These are phyloP conservation scores for Boletus coccyginus DNA, from an alignment of 768 basidiomycete genomes.

Conservation along the genomic window DNA sequence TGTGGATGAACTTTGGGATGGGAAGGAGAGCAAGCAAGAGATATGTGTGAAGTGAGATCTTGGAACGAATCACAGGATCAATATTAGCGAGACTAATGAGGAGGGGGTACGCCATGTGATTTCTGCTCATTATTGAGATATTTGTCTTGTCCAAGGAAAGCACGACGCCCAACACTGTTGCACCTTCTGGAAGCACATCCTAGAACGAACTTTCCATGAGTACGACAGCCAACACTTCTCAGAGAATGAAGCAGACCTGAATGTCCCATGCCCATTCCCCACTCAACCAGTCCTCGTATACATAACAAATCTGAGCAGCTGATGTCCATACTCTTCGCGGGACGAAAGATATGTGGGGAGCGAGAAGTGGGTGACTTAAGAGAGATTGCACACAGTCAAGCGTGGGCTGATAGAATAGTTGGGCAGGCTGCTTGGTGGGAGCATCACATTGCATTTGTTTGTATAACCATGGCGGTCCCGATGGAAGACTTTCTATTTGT, in stretches of 20 bases:
- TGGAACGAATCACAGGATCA: too few species aligned
- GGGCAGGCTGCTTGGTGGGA: slow-evolving; percentile 25
- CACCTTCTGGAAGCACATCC: slow-evolving; percentile 5
- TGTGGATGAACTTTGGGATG: too few species aligned
- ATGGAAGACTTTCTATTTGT: neutral
- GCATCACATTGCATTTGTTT: neutral
- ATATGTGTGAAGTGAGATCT: too few species aligned
- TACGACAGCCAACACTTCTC: neutral
- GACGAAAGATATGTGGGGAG: slow-evolving; percentile 21
- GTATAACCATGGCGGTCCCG: neutral
- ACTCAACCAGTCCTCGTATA: slow-evolving; percentile 13
- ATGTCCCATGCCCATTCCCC: slow-evolving; percentile 23
- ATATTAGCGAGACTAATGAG: too few species aligned
- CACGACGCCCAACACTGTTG: neutral
- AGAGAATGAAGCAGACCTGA: slow-evolving; percentile 15
- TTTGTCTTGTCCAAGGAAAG: slow-evolving; percentile 11
- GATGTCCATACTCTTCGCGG: slow-evolving; percentile 17
- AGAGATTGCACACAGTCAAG: slow-evolving; percentile 30
- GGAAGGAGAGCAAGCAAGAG: too few species aligned
- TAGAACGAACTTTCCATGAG: neutral
- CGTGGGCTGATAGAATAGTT: slow-evolving; percentile 28
- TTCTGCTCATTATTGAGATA: neutral
- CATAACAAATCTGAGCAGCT: slow-evolving; percentile 1
- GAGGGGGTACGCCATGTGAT: too few species aligned
- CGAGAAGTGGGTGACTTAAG: slow-evolving; percentile 22